Base-by-base conservation (phyloP, 768 basidiomycete species). In the Clathrus columnatus region DNA sequence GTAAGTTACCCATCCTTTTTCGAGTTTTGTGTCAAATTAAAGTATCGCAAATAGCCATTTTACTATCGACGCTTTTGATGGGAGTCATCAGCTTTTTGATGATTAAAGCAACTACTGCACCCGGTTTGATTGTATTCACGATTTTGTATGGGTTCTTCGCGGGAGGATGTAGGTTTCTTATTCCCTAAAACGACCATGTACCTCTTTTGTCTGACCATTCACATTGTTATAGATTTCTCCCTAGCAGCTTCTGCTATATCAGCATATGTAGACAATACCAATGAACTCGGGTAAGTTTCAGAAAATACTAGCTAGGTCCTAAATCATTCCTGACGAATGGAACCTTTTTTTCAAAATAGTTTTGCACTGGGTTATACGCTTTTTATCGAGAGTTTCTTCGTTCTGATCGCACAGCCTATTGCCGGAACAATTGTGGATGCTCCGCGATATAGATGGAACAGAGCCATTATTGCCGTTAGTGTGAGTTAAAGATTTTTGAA, bases 361-460 rank as follows among this genome's bases (percentile, higher is more conserved):
- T 72, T 32, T 72, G 78, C 18, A 73, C 79, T 41, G 76, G 76
- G 17, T 61, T 78, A 36, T 29, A 61, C 76, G 2, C 76, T 72
- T 14, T 75, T 77, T 55, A 57, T 69, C 11, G 60, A 75, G 45
- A 70, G 75, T 11, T 70, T 80, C 54, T 74, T 77, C 1, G 58
- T 75, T 42, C 63, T 76, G 24, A 75, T 72, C 10, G 80, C 80
- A 4, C 76, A 75, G 49, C 81, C 80, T 1, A 73, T 82, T 48
- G 72, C 73, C 23, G 80, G 80, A 11, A 27, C 30, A 26, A 26
- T 54, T 17, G 17, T 54, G 11, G 27, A 54, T 10, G 41, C 52
- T 20, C 52, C 52, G n/a, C 6, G 4, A 24, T 54, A 54, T 43
- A 26, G 18, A n/a, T 54, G 52, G 52, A 26, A 44, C 30, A 24